phyloP scores from a whole-genome alignment of 768 basidiomycete species.

The Nidularia pulvinata region DNA sequence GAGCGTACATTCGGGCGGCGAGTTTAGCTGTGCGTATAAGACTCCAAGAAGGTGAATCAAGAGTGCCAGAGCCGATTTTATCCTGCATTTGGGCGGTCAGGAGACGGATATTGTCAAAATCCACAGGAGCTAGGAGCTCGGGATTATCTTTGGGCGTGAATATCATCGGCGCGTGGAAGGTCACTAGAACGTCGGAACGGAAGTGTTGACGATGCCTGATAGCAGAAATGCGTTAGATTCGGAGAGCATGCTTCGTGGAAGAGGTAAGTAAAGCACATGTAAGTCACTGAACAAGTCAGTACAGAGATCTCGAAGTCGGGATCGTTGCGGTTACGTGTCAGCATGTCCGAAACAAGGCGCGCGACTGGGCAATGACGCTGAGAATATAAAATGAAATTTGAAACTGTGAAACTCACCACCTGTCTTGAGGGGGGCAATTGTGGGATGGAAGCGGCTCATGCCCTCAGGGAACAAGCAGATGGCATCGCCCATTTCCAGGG shows the following conservation, averaged over 20 bases:
- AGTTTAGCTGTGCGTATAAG: constrained; percentile 74
- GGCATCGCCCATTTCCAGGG: constrained; percentile 74
- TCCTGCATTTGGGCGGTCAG: constrained; percentile 64
- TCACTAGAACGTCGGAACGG: constrained; percentile 85
- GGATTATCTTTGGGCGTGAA: constrained; percentile 71
- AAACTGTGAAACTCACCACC: constrained; percentile 53
- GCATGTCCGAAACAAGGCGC: constrained; percentile 75
- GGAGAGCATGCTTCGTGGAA: not conserved
- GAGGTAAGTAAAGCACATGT: constrained; percentile 51
- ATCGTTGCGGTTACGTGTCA: constrained; percentile 67
- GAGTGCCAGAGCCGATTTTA: constrained; percentile 73
- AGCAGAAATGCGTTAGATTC: no score
- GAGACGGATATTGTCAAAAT: constrained; percentile 57
- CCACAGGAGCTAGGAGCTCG: constrained; percentile 67
- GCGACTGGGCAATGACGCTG: constrained; percentile 50
- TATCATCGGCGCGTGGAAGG: constrained; percentile 70
- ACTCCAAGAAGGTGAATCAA: constrained; percentile 87
- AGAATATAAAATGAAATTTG: not conserved
- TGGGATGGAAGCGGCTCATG: constrained; percentile 81
- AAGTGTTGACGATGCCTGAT: constrained; percentile 83
- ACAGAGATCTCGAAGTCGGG: constrained; percentile 73
- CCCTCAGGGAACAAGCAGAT: constrained; percentile 89
- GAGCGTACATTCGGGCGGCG: constrained; percentile 81
- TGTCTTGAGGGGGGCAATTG: constrained; percentile 86
- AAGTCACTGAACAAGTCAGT: constrained; percentile 80